Base-by-base conservation (phyloP, 2,329 filamentous ascomycete genomes). In the Trichoderma harzianum region DNA sequence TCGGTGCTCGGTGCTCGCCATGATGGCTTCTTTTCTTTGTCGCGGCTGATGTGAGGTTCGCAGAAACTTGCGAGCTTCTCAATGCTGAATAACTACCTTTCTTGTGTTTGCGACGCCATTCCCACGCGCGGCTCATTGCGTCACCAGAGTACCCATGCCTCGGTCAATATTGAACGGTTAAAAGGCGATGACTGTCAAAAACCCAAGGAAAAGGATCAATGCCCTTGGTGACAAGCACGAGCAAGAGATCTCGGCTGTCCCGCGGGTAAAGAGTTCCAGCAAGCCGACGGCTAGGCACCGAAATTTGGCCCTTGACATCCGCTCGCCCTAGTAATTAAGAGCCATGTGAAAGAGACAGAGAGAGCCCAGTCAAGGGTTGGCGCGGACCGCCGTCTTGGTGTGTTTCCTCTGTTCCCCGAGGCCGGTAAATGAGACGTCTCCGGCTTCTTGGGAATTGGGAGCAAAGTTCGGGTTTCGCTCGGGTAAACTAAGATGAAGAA, bases 361-460 rank as follows among this genome's bases (percentile, higher is more conserved):
- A 18, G 8, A 8, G 4, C 24, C 26, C 16, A 47, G 3, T 26
- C 36, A 39, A 47, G 24, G 24, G 39, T 39, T 28, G 28, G 55
- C 39, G 39, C 39, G 39, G 62, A 32, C 39, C 43, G 43, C 26
- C 24, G 21, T 26, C 39, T 58, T 58, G 26, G 55, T 12, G 12
- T 21, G 7, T n/a, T 14, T 14, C 18, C 43, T 16, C 43, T 32
- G 53, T 16, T n/a, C 28, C 28, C 55, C 53, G 53, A 28, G 26
- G 16, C 55, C 26, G 64, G 64, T 68, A 68, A 60, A 60, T 68
- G 65, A 68, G 55, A 43, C 63, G 4, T 51, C 36, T 68, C 65
- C 65, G 65, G 65, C 65, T 60, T 68, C 65, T 60, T 68, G 65
- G 65, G 65, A 68, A 60, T 60, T 34, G 21, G 32, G 53, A 30